Conservation (phyloP, 2,329 filamentous ascomycete species). For the Aspergillus spinulosporus region DNA sequence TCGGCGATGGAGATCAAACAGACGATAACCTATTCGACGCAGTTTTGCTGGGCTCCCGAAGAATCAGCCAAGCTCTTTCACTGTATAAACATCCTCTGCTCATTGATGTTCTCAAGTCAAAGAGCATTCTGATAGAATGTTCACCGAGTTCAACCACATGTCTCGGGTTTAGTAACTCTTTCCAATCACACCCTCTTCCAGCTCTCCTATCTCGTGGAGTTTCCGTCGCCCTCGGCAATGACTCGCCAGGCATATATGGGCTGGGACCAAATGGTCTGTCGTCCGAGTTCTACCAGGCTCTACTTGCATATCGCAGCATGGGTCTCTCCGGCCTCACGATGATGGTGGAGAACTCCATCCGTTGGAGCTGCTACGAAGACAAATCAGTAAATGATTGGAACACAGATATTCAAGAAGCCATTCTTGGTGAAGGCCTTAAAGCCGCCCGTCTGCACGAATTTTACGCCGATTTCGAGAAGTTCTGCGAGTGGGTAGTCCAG, state of each 20-base stretch:
- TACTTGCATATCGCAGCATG: constrained; percentile 89
- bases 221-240: constrained; percentile 79
- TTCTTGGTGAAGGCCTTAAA: constrained; percentile 68
- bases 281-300: constrained; percentile 90
- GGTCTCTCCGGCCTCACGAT: constrained; percentile 82
- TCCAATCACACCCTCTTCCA: constrained; percentile 77
- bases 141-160: constrained; percentile 92
- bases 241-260: constrained; percentile 85
- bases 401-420: constrained; percentile 70
- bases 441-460: constrained; percentile 74
- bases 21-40: constrained; percentile 90
- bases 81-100: constrained; percentile 90
- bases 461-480: constrained; percentile 80
- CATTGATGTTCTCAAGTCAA: constrained; percentile 84
- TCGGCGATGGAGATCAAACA: constrained; percentile 73
- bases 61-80: constrained; percentile 87
- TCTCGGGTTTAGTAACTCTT: constrained; percentile 72
- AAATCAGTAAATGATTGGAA: constrained; percentile 69
- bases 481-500: constrained; percentile 84
- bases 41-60: constrained; percentile 77
- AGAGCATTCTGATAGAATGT: constrained; percentile 81
- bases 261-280: constrained; percentile 80
- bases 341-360: constrained; percentile 87
- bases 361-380: constrained; percentile 88
- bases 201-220: constrained; percentile 83